phyloP scores from a whole-genome alignment of 2,329 filamentous ascomycete genomes.

The Leptodontidium sp. region DNA sequence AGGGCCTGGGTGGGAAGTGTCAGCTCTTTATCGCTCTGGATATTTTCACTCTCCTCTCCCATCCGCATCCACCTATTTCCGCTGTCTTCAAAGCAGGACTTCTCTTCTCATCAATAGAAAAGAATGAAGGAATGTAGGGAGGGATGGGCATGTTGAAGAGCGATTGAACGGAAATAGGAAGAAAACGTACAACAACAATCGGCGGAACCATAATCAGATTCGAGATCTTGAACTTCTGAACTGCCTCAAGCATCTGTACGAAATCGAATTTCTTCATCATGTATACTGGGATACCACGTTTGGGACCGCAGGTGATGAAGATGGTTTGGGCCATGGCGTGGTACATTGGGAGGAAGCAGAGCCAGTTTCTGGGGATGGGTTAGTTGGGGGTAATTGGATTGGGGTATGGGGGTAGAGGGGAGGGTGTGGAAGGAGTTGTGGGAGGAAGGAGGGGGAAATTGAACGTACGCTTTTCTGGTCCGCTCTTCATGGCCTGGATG shows the following conservation, averaged over 20 bases:
- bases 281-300: conserved; percentile 71
- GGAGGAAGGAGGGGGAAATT: conserved; percentile 77
- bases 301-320: conserved; percentile 67
- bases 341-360: conserved; percentile 60
- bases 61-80: too few relatives aligned
- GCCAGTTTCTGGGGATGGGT: conserved; percentile 32
- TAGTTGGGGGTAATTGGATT: conserved; percentile 1
- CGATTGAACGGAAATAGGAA: not conserved
- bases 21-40: not conserved
- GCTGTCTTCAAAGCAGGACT: too few relatives aligned
- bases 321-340: conserved; percentile 78
- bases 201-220: conserved; percentile 75
- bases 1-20: conserved; percentile 58
- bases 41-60: too few relatives aligned
- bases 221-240: conserved; percentile 74
- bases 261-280: conserved; percentile 84
- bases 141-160: too few relatives aligned
- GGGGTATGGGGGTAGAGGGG: not conserved
- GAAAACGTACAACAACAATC: conserved; percentile 63
- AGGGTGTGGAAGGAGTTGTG: not conserved
- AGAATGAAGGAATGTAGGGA: too few relatives aligned
- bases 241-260: conserved; percentile 70
- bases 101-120: too few relatives aligned
- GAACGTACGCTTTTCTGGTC: conserved; percentile 71
- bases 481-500: conserved; percentile 68